Percentiles rank a stretch among this genome's conserved stretches.
These are phyloP conservation scores for Aspergillus jensenii DNA, from an alignment of 2,329 filamentous ascomycete genomes.

Conservation along the genomic window DNA sequence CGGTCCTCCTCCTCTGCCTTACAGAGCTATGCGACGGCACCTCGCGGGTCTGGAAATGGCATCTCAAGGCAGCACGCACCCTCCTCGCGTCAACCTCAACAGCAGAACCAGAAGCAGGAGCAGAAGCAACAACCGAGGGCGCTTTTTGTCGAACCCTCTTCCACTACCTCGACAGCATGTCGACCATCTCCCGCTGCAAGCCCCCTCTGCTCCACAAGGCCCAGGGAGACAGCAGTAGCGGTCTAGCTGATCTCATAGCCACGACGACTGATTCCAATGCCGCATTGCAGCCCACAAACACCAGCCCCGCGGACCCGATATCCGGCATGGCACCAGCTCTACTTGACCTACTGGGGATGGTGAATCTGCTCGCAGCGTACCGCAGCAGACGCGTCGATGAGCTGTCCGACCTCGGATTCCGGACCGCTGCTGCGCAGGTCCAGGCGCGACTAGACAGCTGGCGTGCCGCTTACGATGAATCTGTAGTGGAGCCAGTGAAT, in stretches of 20 bases:
- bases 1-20: conserved; percentile 45
- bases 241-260: conserved; percentile 5
- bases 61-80: conserved; percentile 44
- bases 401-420: conserved; percentile 31
- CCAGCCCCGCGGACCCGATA: not conserved
- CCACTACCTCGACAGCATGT: conserved; percentile 32
- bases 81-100: conserved; percentile 29
- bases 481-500: no score
- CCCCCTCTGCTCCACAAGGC: conserved; percentile 16
- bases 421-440: conserved; percentile 32
- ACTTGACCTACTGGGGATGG: conserved; percentile 28
- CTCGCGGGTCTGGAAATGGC: conserved; percentile 9
- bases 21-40: conserved; percentile 35
- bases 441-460: conserved; percentile 41
- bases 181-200: conserved; percentile 31
- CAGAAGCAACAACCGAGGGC: conserved; percentile 26
- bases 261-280: not conserved
- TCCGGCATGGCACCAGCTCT: conserved; percentile 22
- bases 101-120: conserved; percentile 25
- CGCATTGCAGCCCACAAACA: no score
- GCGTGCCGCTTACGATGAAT: conserved; percentile 24
- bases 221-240: no score
- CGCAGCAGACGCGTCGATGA: conserved; percentile 28
- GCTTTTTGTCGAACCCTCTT: conserved; percentile 44
- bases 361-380: conserved; percentile 30